A percentile compares a stretch with the other conserved stretches of the same genome.
Evolutionary conservation across 1,284 basidiomycete genomes (phyloP).

Genomic region (Melampsora americana): DNA sequence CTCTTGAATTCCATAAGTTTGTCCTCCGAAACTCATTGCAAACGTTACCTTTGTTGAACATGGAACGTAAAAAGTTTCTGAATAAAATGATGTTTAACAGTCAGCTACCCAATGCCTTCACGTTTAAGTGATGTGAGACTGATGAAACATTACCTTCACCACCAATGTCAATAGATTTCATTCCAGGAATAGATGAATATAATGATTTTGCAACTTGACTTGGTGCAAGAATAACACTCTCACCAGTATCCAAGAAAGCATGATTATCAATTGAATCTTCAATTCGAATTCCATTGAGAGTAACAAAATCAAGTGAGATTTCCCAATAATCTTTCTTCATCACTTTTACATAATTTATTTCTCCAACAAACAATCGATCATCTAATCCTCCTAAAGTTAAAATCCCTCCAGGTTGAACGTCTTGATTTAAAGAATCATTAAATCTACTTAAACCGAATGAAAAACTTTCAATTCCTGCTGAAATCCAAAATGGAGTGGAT

Average conservation of each 20-base stretch:
- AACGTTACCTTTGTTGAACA: constrained; percentile 10
- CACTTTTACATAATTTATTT: constrained; percentile 21
- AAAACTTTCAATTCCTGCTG: not conserved
- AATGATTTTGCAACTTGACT: not conserved
- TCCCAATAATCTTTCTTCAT: constrained; percentile 19
- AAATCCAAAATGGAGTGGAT: not conserved
- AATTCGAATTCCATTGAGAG: constrained; percentile 9
- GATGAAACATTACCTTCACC: constrained; percentile 14
- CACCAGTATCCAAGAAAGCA: constrained; percentile 31
- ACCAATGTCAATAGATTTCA: not conserved
- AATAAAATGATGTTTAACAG: not conserved
- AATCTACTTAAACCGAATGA: not conserved
- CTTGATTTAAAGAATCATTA: not conserved
- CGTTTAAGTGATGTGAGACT: not conserved
- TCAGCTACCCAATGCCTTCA: too few relatives aligned
- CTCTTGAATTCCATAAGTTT: constrained; percentile 16
- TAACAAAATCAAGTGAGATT: constrained; percentile 25
- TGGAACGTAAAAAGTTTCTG: constrained; percentile 30
- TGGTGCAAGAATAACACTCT: constrained; percentile 19
- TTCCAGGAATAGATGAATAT: constrained; percentile 21
- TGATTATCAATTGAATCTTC: constrained; percentile 18
- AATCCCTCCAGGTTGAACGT: not conserved
- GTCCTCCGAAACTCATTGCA: constrained; percentile 15
- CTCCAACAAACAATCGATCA: constrained; percentile 11
- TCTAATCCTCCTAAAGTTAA: not conserved